Evolutionary conservation across 106 monocot species (phyloP).

Genomic region (Amphibolis antarctica): DNA sequence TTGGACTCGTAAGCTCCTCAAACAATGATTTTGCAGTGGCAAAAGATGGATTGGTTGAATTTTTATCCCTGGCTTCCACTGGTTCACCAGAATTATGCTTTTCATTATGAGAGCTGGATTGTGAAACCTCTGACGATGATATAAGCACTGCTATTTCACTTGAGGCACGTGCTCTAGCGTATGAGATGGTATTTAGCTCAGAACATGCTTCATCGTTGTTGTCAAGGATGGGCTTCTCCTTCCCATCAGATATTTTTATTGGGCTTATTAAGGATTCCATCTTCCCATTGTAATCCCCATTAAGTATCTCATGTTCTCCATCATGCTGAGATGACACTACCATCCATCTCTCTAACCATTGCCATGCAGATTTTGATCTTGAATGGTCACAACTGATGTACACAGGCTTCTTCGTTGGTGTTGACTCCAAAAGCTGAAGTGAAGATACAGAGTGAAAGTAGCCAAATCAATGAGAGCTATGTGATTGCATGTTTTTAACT

Average conservation of each 20-base stretch:
- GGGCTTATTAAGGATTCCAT: too few species aligned
- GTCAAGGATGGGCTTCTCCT: too few species aligned
- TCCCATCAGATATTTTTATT: too few species aligned
- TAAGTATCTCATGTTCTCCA: neutral
- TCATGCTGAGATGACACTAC: conserved; percentile 18
- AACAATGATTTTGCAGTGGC: conserved; percentile 70
- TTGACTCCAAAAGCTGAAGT: conserved; percentile 46
- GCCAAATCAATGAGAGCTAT: too few species aligned
- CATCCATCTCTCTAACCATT: conserved; percentile 85
- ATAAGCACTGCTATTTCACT: neutral
- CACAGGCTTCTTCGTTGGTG: conserved; percentile 33
- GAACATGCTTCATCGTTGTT: too few species aligned
- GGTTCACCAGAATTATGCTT: neutral
- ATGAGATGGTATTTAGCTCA: too few species aligned
- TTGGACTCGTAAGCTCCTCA: conserved; percentile 30
- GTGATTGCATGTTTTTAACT: too few species aligned
- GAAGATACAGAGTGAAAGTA: too few species aligned
- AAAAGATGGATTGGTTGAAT: conserved; percentile 48
- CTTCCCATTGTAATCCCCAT: too few species aligned
- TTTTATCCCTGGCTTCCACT: conserved; percentile 8
- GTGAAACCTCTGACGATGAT: conserved; percentile 3
- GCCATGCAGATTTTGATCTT: conserved; percentile 45
- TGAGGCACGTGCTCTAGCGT: neutral
- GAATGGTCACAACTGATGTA: conserved; percentile 47
- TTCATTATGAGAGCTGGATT: neutral